Percentiles rank a stretch among this genome's conserved stretches.
Evolutionary conservation across 2,329 filamentous ascomycete species (phyloP).

Genomic region (Sphaerulina musiva): DNA sequence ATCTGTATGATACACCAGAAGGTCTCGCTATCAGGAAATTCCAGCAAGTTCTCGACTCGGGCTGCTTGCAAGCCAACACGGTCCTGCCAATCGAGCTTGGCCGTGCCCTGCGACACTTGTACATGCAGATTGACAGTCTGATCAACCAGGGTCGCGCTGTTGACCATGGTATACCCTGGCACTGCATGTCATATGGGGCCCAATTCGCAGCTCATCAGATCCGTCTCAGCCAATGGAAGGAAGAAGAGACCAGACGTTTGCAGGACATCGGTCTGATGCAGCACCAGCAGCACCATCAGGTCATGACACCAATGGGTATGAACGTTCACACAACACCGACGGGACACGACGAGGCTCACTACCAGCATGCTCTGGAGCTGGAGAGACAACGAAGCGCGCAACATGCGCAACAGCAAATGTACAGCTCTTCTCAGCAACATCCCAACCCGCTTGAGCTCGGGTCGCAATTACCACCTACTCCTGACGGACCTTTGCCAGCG

Average conservation of each 20-base stretch:
- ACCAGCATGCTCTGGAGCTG: slow-evolving; percentile 22
- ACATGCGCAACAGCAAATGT: slow-evolving; percentile 20
- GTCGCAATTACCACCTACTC: slow-evolving; percentile 12
- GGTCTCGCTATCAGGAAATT: slow-evolving; percentile 29
- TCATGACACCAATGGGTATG: slow-evolving; percentile 22
- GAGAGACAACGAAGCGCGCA: slow-evolving; percentile 21
- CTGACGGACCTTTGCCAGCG: slow-evolving; percentile 8
- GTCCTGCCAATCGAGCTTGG: slow-evolving; percentile 22
- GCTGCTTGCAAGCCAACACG: slow-evolving; percentile 29
- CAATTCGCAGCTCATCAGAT: slow-evolving; percentile 27
- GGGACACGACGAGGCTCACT: slow-evolving; percentile 13
- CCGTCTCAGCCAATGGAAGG: slow-evolving; percentile 23
- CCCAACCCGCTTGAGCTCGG: slow-evolving; percentile 22
- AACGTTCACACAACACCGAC: slow-evolving; percentile 6
- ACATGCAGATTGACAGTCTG: slow-evolving; percentile 32
- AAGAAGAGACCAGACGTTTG: slow-evolving; percentile 19
- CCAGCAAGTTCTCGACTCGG: slow-evolving; percentile 29
- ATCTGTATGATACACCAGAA: slow-evolving; percentile 27
- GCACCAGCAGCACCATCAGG: slow-evolving; percentile 19
- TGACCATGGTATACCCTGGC: slow-evolving; percentile 19
- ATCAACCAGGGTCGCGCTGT: slow-evolving; percentile 28
- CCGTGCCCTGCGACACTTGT: slow-evolving; percentile 27
- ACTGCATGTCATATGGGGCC: slow-evolving; percentile 30
- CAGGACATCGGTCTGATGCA: slow-evolving; percentile 23
- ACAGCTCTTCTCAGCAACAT: slow-evolving; percentile 21